Evolutionary conservation across 331 rosid genomes (phyloP), one percentile per base, ranked within the genome.

Genomic region (Rosa hybrid): DNA sequence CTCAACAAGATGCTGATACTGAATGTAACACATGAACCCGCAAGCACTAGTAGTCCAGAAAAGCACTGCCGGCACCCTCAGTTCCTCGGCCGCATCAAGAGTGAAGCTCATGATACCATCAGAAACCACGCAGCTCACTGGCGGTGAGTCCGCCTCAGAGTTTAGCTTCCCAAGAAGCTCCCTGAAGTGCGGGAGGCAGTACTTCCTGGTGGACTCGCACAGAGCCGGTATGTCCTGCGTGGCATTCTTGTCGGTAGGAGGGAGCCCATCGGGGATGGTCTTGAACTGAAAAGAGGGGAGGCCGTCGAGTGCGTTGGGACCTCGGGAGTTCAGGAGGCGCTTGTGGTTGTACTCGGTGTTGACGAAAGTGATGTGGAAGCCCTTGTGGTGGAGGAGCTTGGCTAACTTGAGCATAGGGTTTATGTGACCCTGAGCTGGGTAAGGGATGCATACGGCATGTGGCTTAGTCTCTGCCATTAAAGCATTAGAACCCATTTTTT

Each of bases 1-100:
- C 12, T 85, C 77, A 53, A 89, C 20, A 46, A 91, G 84, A n/a
- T 59, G 50, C 7, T n/a, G 67, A 53, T 59, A 83, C 0, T 89
- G 90, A 72, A 77, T 1, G 30, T 71, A 82, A 21, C 30, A 82
- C 74, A 82, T 51, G 21, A 77, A 82, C 20, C 78, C 85, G 53
- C 85, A 82, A 64, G 85, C 85, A 42, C 85, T 77, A 0, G 75
- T 17, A 0, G 85, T 76, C 74, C 74, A 65, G 23, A 67, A 49
- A 20, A 67, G 64, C 5, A 77, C 81, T 12, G 50, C 65, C 4
- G 74, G 74, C 14, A 77, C 11, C 13, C 64, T 65, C 0, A 77
- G 25, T 4, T 77, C 67, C 25, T 77, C 65, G 4, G 81, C 74
- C 12, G 42, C 81, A 5, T 77, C 81, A 12, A 77, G 74, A 20